Base-by-base conservation (phyloP, 305 asterid genomes). In the Lippia alba region DNA sequence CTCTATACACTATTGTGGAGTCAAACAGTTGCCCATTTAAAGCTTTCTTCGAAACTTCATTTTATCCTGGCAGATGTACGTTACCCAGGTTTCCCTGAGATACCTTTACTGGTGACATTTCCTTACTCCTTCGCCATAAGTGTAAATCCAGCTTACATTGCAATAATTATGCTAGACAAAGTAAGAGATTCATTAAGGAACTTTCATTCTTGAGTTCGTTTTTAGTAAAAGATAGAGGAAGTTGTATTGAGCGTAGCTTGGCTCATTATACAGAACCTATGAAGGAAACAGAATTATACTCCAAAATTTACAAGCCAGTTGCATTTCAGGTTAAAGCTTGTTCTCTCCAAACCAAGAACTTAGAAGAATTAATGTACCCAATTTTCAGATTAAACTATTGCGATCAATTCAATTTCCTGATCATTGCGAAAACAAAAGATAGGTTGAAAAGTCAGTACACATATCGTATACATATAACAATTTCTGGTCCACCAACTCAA, bases 391-490 rank as follows among this genome's bases (percentile, higher is more conserved):
- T 10, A 4, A 46, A 46, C 53, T 10, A n/a, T 46, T 46, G 53
- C 12, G 59, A 17, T 54, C 59, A 18, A 54, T 54, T 53, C 10
- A 56, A n/a, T 20, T 9, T 57, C 46, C 55, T 16, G 65, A 56
- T 20, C 32, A 5, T 54, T 54, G 59, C 33, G 9, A 54, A 4
- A 54, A n/a, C 15, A 17, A 54, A 54, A 20, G 17, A 32, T 54
- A 0, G 59, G 59, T 18, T 54, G 32, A 54, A 54, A 3, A 14
- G 24, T n/a, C 12, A 59, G 0, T n/a, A 17, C 17, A 8, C 14
- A 16, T 30, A 41, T 12, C 41, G 44, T 17, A 17, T 41, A 41
- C 19, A n/a, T 17, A 61, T 40, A 18, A 11, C 67, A 9, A 40
- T 7, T 11, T 60, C 32, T 16, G 40, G 36, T 39, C 12, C 4